Evolutionary conservation across 1,139 yeast species (phyloP).

Genomic region (Chernovozyma sophiae-reginae): DNA sequence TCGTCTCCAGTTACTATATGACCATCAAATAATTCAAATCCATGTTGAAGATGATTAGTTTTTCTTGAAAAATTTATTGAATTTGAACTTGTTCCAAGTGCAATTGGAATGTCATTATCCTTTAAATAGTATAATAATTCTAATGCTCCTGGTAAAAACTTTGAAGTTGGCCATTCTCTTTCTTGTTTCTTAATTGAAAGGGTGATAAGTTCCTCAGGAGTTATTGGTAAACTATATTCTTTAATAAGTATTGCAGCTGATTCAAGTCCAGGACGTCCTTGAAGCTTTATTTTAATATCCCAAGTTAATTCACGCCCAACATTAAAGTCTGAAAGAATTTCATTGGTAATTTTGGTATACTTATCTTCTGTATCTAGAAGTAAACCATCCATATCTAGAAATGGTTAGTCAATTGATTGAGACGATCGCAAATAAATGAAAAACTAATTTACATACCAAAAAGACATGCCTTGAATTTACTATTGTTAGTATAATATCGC

Average conservation of each 20-base stretch:
- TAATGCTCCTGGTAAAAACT: constrained; percentile 80
- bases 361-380: constrained; percentile 86
- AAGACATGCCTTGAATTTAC: constrained; percentile 67
- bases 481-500: constrained; percentile 2
- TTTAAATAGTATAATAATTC: constrained; percentile 56
- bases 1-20: constrained; percentile 89
- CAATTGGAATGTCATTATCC: constrained; percentile 61
- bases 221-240: constrained; percentile 61
- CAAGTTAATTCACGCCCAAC: constrained; percentile 74
- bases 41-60: constrained; percentile 60
- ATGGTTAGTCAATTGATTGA: background rate
- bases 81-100: constrained; percentile 88
- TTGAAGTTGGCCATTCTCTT: constrained; percentile 56
- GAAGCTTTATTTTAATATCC: constrained; percentile 82
- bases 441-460: constrained; percentile 64
- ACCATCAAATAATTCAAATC: constrained; percentile 59
- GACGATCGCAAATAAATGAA: background rate
- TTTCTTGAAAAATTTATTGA: constrained; percentile 56
- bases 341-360: constrained; percentile 73
- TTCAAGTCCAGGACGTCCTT: constrained; percentile 84
- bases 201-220: constrained; percentile 57
- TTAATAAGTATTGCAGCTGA: constrained; percentile 60
- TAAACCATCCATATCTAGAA: constrained; percentile 86
- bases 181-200: constrained; percentile 54
- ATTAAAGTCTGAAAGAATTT: constrained; percentile 60